Percentiles rank a stretch among this genome's conserved stretches.
These are phyloP conservation scores for Quercus mongolica DNA, from an alignment of 306 rosid genomes.

Conservation along the genomic window DNA sequence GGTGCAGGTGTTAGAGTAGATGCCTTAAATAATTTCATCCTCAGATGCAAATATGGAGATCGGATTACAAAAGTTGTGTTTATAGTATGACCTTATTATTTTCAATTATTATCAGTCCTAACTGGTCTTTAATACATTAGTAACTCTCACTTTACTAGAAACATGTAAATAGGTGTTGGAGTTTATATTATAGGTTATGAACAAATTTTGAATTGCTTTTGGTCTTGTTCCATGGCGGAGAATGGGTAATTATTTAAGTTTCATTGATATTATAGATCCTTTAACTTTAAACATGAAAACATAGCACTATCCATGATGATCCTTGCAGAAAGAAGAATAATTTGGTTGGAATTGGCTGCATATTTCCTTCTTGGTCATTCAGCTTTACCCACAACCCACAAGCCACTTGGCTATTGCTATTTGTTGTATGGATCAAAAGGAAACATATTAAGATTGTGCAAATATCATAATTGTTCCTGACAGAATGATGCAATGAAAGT, in stretches of 20 bases:
- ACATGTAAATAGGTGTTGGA: neutral
- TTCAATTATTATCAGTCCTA: neutral
- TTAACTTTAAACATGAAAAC: no score
- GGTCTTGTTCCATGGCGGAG: neutral
- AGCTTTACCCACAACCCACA: no score
- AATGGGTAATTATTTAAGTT: neutral
- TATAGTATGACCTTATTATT: constrained; percentile 1
- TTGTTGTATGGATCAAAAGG: no score
- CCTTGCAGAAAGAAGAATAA: no score
- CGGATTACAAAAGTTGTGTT: constrained; percentile 67
- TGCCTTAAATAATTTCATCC: constrained; percentile 80
- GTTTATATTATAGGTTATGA: neutral
- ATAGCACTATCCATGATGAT: neutral
- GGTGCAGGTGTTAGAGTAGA: constrained; percentile 71
- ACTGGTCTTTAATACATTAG: neutral
- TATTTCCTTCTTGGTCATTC: no score
- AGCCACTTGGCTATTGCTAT: no score
- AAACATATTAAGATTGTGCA: no score
- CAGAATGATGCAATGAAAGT: no score
- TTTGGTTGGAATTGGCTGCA: no score
- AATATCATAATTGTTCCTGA: no score
- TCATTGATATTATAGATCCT: neutral
- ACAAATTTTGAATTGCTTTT: neutral
- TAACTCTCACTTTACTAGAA: neutral
- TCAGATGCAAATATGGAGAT: constrained; percentile 78